phyloP scores from a whole-genome alignment of 2,329 filamentous ascomycete genomes.

The Rutstroemia sp. region DNA sequence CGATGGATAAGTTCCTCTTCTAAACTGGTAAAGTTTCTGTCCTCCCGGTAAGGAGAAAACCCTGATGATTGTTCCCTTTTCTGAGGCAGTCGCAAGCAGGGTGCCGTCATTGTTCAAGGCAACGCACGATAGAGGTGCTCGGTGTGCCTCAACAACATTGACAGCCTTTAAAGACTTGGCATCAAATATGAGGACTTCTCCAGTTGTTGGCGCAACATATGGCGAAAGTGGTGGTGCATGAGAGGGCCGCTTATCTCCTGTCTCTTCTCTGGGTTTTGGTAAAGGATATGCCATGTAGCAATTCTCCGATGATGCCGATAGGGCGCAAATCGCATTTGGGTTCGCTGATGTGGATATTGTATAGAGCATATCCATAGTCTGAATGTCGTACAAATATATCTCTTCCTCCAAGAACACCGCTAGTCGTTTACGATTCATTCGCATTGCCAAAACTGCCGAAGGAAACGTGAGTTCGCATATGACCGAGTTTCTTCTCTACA shows the following conservation, averaged over 20 bases:
- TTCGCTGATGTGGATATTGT: conserved; percentile 94
- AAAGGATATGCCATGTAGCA: conserved; percentile 94
- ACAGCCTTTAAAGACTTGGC: conserved; percentile 82
- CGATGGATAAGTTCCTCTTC: conserved; percentile 88
- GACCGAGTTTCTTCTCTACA: conserved; percentile 57
- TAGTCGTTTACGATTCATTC: conserved; percentile 87
- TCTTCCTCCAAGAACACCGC: conserved; percentile 92
- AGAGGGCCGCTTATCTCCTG: conserved; percentile 52
- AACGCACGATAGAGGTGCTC: conserved; percentile 83
- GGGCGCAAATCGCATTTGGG: conserved; percentile 79
- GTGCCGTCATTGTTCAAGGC: conserved; percentile 90
- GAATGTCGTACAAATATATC: conserved; percentile 97
- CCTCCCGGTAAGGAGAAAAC: conserved; percentile 89
- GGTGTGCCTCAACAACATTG: conserved; percentile 92
- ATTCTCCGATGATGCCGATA: conserved; percentile 90
- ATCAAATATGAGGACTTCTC: conserved; percentile 90
- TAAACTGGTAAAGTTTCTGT: conserved; percentile 92
- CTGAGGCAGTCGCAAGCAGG: conserved; percentile 85
- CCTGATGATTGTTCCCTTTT: conserved; percentile 94
- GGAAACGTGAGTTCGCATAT: conserved; percentile 99
- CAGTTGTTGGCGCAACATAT: conserved; percentile 76
- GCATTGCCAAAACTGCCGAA: conserved; percentile 88
- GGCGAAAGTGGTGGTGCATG: conserved; percentile 78
- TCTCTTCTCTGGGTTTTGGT: conserved; percentile 61
- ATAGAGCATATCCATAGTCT: conserved; percentile 92